Percentiles rank a stretch among this genome's conserved stretches.
Conservation (phyloP, 2,329 filamentous ascomycete genomes). For the Sporothrix brasiliensis region DNA sequence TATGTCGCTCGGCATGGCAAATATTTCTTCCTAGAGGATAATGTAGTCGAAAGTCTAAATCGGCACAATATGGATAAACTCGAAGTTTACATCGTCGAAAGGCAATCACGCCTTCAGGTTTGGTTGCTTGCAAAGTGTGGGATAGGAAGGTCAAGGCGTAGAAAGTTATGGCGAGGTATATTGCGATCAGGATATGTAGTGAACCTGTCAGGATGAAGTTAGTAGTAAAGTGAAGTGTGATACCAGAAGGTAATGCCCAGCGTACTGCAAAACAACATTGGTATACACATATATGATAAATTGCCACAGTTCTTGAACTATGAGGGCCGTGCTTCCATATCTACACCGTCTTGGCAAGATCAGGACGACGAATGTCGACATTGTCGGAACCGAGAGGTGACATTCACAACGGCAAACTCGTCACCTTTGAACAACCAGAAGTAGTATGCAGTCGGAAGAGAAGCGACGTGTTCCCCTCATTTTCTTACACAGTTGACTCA, state of each 20-base stretch:
- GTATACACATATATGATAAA: not conserved
- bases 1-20: not conserved
- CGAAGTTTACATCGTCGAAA: not conserved
- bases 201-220: not conserved
- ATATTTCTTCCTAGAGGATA: not conserved
- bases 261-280: not conserved
- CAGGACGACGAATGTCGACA: not conserved
- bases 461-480: not conserved
- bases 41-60: not conserved
- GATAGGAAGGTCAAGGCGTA: too few species aligned
- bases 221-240: not conserved
- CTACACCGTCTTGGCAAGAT: not conserved
- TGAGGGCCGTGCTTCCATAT: constrained; percentile 20
- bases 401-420: not conserved
- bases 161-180: not conserved
- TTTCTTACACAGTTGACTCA: not conserved
- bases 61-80: constrained; percentile 20
- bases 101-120: constrained; percentile 10
- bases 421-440: not conserved
- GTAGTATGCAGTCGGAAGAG: not conserved
- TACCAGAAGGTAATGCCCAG: not conserved
- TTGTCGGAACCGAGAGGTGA: not conserved
- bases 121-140: constrained; percentile 7
- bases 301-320: not conserved
- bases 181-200: not conserved